phyloP scores from a whole-genome alignment of 1,284 basidiomycete genomes.

The Marasmius tenuissimus region DNA sequence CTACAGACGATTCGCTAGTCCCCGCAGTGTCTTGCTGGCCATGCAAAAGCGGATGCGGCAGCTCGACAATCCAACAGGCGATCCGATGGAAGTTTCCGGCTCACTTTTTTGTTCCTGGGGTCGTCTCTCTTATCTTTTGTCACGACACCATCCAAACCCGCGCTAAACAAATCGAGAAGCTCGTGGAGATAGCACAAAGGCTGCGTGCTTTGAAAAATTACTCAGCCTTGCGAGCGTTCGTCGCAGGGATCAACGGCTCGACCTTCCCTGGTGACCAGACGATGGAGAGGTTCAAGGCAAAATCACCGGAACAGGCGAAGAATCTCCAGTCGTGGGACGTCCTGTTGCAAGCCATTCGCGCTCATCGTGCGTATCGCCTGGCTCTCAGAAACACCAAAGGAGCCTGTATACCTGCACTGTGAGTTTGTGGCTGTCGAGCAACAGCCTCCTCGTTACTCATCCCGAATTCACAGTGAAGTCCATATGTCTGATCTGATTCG shows the following conservation, averaged over 20 bases:
- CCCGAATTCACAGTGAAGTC: conserved; percentile 59
- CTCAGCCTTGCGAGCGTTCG: conserved; percentile 76
- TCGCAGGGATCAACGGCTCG: conserved; percentile 80
- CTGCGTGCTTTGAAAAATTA: conserved; percentile 76
- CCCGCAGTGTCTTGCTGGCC: conserved; percentile 71
- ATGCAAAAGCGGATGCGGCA: conserved; percentile 84
- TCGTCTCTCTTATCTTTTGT: conserved; percentile 75
- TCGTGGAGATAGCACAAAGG: conserved; percentile 71
- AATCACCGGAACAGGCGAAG: conserved; percentile 64
- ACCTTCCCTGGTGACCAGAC: conserved; percentile 70
- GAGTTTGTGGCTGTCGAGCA: conserved; percentile 27
- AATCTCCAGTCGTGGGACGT: conserved; percentile 76
- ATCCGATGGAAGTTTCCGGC: conserved; percentile 38
- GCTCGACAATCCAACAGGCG: conserved; percentile 67
- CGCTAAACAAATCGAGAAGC: conserved; percentile 73
- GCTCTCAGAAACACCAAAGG: conserved; percentile 79
- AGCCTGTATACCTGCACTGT: conserved; percentile 81
- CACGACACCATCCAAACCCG: conserved; percentile 69
- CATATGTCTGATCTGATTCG: conserved; percentile 79
- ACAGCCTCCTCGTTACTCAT: conserved; percentile 6
- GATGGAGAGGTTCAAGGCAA: conserved; percentile 65
- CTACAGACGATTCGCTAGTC: conserved; percentile 76
- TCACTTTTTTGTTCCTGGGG: conserved; percentile 42
- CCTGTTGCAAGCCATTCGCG: conserved; percentile 66
- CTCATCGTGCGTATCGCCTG: conserved; percentile 78